Evolutionary conservation across 2,329 filamentous ascomycete species (phyloP), one percentile per base, ranked within the genome.

Genomic region (Stenocarpella maydis): DNA sequence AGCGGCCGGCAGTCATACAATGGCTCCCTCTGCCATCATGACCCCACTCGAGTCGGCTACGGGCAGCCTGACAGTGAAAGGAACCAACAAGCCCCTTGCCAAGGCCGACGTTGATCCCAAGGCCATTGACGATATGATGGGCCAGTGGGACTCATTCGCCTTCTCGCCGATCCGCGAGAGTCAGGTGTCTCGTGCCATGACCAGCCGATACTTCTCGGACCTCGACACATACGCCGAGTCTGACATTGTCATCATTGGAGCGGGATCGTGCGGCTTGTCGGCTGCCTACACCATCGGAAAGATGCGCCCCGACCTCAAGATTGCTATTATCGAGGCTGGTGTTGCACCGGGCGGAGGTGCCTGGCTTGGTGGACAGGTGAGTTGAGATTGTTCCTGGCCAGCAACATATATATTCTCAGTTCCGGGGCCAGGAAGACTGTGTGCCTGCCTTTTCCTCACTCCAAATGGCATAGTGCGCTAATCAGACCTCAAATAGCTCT

Each of bases 171-270:
- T 98, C 82, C 92, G 95, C 74, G 94, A 97, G 87, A 93, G 90
- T 74, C 93, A 97, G 82, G 94, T 97, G 79, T 95, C 93, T 63
- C 93, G 94, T 72, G 94, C 94, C 79, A 97, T 97, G 94, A 95
- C 93, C 66, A 88, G 92, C 65, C 93, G 94, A 79, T 98, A 97
- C 90, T 97, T 97, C 81, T 83, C 89, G 76, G 94, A 98, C 83
- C 85, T 98, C 67, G 93, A 97, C 85, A 88, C 83, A 71, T 96
- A 97, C 78, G 94, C 94, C 80, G 94, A 97, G 84, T 94, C 92
- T 58, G 95, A 97, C 86, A 91, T 97, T 77, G 94, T 97, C 84
- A 97, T 97, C 78, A 87, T 97, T 73, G 94, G 95, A 70, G 95
- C 94, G 39, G 95, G 95, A 60, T 95, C 92, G 37, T 97, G 94